A percentile compares a stretch with the other conserved stretches of the same genome.
Evolutionary conservation across 805 yeast genomes (phyloP).

Genomic region (Blastobotrys parvus): DNA sequence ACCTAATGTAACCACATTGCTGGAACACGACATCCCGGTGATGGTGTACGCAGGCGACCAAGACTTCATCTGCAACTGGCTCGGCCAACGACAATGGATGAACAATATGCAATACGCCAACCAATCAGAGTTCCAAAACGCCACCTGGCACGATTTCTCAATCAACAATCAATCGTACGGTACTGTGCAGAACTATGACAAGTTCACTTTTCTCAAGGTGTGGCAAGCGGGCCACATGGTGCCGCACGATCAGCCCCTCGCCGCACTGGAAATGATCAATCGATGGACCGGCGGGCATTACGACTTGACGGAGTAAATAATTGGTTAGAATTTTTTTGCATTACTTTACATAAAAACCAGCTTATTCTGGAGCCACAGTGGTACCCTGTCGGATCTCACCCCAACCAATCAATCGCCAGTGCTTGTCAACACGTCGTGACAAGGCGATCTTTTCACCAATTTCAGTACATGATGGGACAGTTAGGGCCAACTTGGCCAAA

Average conservation of each 20-base stretch:
- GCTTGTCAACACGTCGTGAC: conserved; percentile 98
- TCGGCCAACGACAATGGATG: conserved; percentile 81
- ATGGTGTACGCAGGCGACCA: conserved; percentile 92
- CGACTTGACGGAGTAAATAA: conserved; percentile 4
- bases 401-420: conserved; percentile 99
- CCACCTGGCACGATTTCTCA: conserved; percentile 29
- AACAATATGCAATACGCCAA: conserved; percentile 51
- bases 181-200: conserved; percentile 61
- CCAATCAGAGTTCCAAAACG: conserved; percentile 38
- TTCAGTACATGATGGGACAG: conserved; percentile 98
- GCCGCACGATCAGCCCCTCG: conserved; percentile 82
- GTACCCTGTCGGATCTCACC: conserved; percentile 93
- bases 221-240: conserved; percentile 96
- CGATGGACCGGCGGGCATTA: conserved; percentile 73
- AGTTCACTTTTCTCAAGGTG: conserved; percentile 74
- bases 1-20: conserved; percentile 53
- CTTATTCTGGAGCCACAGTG: conserved; percentile 17
- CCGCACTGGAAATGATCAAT: conserved; percentile 72
- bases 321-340: neutral
- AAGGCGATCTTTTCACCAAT: conserved; percentile 96
- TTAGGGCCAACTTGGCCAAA: conserved; percentile 95
- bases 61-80: conserved; percentile 95
- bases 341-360: neutral
- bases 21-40: conserved; percentile 71
- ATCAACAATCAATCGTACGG: conserved; percentile 47